A percentile compares a stretch with the other conserved stretches of the same genome.
phyloP scores from a whole-genome alignment of 1,284 basidiomycete species.

The Kalmanozyma brasiliensis region DNA sequence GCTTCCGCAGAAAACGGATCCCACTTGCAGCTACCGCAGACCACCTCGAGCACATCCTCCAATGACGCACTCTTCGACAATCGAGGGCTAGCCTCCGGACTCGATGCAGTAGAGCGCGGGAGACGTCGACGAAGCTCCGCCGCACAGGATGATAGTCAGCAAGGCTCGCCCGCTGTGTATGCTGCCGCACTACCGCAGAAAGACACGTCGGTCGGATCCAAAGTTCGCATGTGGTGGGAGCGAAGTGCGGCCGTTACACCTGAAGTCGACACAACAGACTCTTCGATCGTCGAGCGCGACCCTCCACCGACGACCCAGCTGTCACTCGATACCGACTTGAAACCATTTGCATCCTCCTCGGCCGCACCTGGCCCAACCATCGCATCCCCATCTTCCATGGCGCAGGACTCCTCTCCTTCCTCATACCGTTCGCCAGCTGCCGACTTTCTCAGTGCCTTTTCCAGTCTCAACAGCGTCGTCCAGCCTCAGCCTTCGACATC shows the following conservation, averaged over 20 bases:
- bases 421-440: conserved; percentile 73
- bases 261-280: conserved; percentile 9
- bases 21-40: conserved; percentile 8
- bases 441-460: conserved; percentile 79
- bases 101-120: conserved; percentile 15
- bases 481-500: conserved; percentile 27
- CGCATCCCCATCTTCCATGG: conserved; percentile 14
- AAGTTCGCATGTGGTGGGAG: conserved; percentile 55
- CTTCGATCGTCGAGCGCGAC: conserved; percentile 17
- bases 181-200: conserved; percentile 23
- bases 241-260: conserved; percentile 30
- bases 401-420: conserved; percentile 17
- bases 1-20: conserved; percentile 18
- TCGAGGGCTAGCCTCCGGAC: neutral
- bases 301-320: conserved; percentile 3
- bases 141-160: conserved; percentile 7
- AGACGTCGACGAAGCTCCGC: conserved; percentile 43
- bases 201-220: conserved; percentile 39
- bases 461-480: conserved; percentile 48
- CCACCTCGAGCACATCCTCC: conserved; percentile 9
- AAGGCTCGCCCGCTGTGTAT: neutral
- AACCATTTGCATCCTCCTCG: conserved; percentile 1
- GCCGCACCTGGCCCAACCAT: conserved; percentile 2
- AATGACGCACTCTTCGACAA: conserved; percentile 6
- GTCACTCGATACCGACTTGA: conserved; percentile 17